Base-by-base conservation (phyloP, 345 rosid genomes). In the Brassica juncea region DNA sequence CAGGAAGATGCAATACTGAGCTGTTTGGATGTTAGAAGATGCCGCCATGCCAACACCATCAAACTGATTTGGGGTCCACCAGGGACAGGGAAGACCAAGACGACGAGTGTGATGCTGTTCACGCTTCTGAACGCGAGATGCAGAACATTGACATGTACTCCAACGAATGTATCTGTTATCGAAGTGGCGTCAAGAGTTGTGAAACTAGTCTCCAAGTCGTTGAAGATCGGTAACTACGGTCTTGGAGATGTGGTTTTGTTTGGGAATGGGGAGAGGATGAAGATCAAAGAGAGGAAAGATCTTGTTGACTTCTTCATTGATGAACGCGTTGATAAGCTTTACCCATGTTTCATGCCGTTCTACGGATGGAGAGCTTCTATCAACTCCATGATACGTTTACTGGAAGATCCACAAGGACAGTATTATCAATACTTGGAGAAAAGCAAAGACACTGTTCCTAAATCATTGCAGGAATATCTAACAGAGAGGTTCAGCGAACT, bases 61-160 rank as follows among this genome's bases (percentile, higher is more conserved):
- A 79, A 84, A 58, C 78, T 87, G 19, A 81, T 85, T 11, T 84
- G 86, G 90, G 87, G 90, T 0, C 90, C 90, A 37, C 90, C 90
- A 8, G 90, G 90, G 34, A 85, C 90, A 0, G 90, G 88, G 49
- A 87, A 87, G 76, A 87, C 88, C 0, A 84, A 79, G 62, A 88
- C 86, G 2, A 70, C 80, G 30, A 71, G 87, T 66, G 11, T 67
- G 0, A n/a, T 87, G 64, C 11, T 87, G 64, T 62, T 77, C 11
- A 54, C 74, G 30, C 77, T 87, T 10, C 74, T 84, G 9, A 66
- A 68, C 47, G 62, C 76, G 37, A 84, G 79, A 65, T 87, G 86
- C 71, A 78, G 85, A 59, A 81, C 87, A 15, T 68, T 85, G 34
- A 81, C 84, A 7, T 87, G 87, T 71, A 77, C 84, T 49, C 90